Percentiles rank a stretch among this genome's conserved stretches.
These are phyloP conservation scores for Cutaneotrichosporon spelunceum DNA, from an alignment of 1,284 basidiomycete genomes.

Conservation along the genomic window DNA sequence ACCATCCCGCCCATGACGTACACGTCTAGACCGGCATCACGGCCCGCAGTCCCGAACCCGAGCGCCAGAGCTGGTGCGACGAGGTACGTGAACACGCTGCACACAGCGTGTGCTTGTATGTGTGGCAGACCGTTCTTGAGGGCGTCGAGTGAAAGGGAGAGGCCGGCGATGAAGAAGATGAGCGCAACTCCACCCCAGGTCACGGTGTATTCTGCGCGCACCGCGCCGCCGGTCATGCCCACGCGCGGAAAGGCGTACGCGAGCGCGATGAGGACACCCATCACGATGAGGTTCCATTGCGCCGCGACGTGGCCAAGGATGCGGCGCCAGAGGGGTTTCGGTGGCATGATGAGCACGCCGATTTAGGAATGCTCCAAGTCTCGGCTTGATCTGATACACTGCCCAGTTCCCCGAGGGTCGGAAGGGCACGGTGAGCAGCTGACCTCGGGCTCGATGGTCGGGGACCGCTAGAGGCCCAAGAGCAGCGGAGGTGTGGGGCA, in stretches of 20 bases:
- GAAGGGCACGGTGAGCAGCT: neutral
- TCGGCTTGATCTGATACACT: neutral
- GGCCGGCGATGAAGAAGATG: slow-evolving; percentile 47
- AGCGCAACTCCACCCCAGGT: slow-evolving; percentile 42
- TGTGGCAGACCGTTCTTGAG: slow-evolving; percentile 28
- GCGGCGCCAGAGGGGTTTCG: neutral
- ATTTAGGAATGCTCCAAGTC: neutral
- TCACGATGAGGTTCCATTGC: slow-evolving; percentile 31
- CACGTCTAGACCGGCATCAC: slow-evolving; percentile 27
- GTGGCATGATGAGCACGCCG: neutral
- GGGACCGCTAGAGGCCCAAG: no score
- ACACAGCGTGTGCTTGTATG: slow-evolving; percentile 36
- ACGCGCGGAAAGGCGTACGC: slow-evolving; percentile 35
- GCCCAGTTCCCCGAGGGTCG: neutral
- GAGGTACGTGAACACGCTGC: slow-evolving; percentile 27
- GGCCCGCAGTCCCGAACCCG: slow-evolving; percentile 33
- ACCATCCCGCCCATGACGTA: slow-evolving; percentile 18
- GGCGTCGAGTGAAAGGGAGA: slow-evolving; percentile 35
- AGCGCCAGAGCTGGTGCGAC: slow-evolving; percentile 27
- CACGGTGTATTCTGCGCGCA: slow-evolving; percentile 32
- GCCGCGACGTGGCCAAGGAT: neutral
- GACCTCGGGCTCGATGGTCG: no score
- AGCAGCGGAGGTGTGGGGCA: no score
- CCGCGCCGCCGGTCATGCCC: slow-evolving; percentile 29
- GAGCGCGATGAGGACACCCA: slow-evolving; percentile 31